Evolutionary conservation across 2,329 filamentous ascomycete genomes (phyloP).

Genomic region (Pezicula rhizophila): DNA sequence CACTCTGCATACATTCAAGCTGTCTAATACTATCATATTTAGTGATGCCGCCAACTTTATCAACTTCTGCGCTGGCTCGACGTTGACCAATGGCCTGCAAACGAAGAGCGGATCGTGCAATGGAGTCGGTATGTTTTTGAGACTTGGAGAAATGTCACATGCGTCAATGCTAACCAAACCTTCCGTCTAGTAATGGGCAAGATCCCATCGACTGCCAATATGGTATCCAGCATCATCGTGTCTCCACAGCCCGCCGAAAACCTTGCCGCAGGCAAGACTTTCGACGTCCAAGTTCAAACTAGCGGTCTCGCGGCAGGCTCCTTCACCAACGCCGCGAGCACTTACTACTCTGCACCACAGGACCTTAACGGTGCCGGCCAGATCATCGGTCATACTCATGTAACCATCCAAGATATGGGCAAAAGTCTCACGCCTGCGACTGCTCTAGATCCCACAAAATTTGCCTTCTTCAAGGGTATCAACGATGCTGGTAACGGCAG

Average conservation of each 20-base stretch:
- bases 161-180: constrained; percentile 3
- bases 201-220: constrained; percentile 25
- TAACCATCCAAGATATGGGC: constrained; percentile 33
- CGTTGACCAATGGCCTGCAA: constrained; percentile 53
- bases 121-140: constrained; percentile 18
- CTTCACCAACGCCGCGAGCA: constrained; percentile 32
- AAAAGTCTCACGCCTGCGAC: constrained; percentile 24
- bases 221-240: constrained; percentile 25
- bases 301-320: constrained; percentile 29
- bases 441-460: constrained; percentile 26
- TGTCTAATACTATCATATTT: constrained; percentile 13
- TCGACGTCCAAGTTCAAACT: constrained; percentile 30
- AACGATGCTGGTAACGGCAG: constrained; percentile 34
- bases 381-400: constrained; percentile 33
- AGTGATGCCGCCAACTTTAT: constrained; percentile 35
- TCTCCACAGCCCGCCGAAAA: constrained; percentile 22
- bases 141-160: neutral
- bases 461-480: constrained; percentile 37
- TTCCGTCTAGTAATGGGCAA: constrained; percentile 24
- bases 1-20: neutral
- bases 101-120: constrained; percentile 54
- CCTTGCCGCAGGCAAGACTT: constrained; percentile 18
- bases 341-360: constrained; percentile 35
- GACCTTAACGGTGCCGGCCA: constrained; percentile 25
- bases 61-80: constrained; percentile 26